Percentiles rank a stretch among this genome's conserved stretches.
Conservation (phyloP, 2,329 filamentous ascomycete genomes). For the Pyricularia grisea region DNA sequence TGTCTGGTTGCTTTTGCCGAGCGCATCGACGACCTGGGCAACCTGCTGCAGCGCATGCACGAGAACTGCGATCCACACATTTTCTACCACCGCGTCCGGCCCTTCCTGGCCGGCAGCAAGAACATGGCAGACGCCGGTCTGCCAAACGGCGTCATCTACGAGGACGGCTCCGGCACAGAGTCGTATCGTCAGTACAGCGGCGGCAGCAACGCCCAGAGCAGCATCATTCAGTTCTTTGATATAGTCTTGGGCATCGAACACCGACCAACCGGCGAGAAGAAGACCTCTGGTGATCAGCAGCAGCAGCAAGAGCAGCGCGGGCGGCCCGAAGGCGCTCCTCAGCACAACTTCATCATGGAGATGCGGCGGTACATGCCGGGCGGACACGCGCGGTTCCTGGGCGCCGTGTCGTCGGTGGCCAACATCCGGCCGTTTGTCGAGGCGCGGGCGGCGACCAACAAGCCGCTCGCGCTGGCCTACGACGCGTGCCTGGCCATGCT, state of each 20-base stretch:
- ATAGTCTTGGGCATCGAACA: constrained; percentile 84
- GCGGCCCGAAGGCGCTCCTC: constrained; percentile 23
- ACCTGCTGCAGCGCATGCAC: constrained; percentile 79
- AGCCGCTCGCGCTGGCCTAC: constrained; percentile 67
- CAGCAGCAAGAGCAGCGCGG: not conserved
- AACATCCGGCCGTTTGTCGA: constrained; percentile 85
- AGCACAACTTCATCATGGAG: constrained; percentile 88
- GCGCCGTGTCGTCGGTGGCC: constrained; percentile 67
- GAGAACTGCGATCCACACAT: constrained; percentile 90
- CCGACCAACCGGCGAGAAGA: constrained; percentile 72
- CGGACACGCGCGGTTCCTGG: constrained; percentile 78
- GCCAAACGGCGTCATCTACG: constrained; percentile 79
- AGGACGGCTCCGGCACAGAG: constrained; percentile 58
- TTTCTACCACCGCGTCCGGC: constrained; percentile 94
- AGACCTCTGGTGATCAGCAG: constrained; percentile 26
- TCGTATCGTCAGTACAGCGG: constrained; percentile 80
- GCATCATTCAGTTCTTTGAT: constrained; percentile 95
- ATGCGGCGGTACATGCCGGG: constrained; percentile 98
- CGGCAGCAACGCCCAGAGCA: constrained; percentile 95
- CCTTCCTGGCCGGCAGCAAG: constrained; percentile 91
- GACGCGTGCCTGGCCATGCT: constrained; percentile 76
- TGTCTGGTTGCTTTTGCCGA: constrained; percentile 80
- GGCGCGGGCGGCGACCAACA: constrained; percentile 43
- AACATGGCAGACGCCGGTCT: constrained; percentile 94
- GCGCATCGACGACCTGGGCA: constrained; percentile 73